Base-by-base conservation (phyloP, 1,139 yeast species). In the Candida sp. region DNA sequence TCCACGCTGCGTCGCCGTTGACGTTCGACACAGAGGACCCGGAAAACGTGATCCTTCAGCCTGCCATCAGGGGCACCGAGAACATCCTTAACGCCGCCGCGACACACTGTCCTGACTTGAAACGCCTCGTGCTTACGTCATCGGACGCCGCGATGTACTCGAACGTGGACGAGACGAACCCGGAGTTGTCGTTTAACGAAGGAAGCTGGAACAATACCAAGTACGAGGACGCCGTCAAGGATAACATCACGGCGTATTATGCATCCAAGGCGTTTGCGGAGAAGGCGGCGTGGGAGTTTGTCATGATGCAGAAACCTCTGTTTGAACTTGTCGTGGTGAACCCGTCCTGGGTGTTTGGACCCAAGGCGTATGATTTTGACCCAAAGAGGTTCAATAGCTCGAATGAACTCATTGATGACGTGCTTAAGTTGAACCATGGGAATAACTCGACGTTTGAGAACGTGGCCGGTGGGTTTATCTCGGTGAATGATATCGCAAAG, bases 331-430 rank as follows among this genome's bases (percentile, higher is more conserved):
- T 78, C 8, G 70, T 78, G 1, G 74, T 83, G 6, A 75, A 73
- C 53, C 86, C 87, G n/a, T 76, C 75, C 25, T 80, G 69, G 55
- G 83, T 81, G 1, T 72, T 76, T 57, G 81, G 81, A 1, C 80
- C 81, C 0, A 80, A 75, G 56, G 69, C 73, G 0, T 68, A 66
- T 48, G 69, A 65, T 48, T 72, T 68, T 30, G 67, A 63, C 49
- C 63, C 65, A 2, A 68, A 62, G 3, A 58, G 61, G 26, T 66
- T 75, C 54, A 75, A 74, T 55, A 63, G 68, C n/a, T 73, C 78
- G 11, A 70, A 73, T 47, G 74, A 71, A 49, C 41, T 71, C 33
- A 61, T 75, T 49, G 64, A 53, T 8, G 53, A 57, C 17, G 49
- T 65, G 22, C 61, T 73, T 51, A 62, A 62, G 22, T 57, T 82